Evolutionary conservation across 345 rosid species (phyloP).

Genomic region (Eucalyptus sideroxylon): DNA sequence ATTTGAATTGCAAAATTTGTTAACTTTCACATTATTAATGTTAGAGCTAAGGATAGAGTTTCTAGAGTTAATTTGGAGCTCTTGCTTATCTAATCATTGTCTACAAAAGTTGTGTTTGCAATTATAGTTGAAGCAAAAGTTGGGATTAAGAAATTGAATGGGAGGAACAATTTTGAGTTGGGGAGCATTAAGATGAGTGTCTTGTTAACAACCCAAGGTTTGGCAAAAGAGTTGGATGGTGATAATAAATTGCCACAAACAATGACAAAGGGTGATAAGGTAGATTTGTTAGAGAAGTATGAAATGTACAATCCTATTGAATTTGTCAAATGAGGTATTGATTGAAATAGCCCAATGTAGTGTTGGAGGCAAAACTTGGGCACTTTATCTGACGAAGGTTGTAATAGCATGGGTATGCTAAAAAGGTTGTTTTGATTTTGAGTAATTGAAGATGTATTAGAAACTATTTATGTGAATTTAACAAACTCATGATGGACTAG

Average conservation of each 20-base stretch:
- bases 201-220: not conserved
- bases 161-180: not conserved
- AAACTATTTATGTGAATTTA: not conserved
- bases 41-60: not conserved
- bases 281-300: not conserved
- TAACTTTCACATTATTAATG: not conserved
- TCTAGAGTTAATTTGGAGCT: not conserved
- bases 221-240: not conserved
- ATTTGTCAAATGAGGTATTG: not conserved
- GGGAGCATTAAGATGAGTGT: not conserved
- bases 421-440: not conserved
- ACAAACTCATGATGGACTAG: not conserved
- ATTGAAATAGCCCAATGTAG: not conserved
- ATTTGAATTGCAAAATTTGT: not conserved
- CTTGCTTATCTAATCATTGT: not conserved
- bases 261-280: not conserved
- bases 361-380: not conserved
- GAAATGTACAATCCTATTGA: not conserved
- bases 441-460: not conserved
- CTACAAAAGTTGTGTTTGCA: not conserved
- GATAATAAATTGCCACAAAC: not conserved
- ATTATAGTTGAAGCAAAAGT: not conserved
- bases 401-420: not conserved
- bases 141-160: not conserved
- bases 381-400: not conserved